phyloP scores from a whole-genome alignment of 495 filamentous ascomycete genomes.

The Tetracladium setigerum region DNA sequence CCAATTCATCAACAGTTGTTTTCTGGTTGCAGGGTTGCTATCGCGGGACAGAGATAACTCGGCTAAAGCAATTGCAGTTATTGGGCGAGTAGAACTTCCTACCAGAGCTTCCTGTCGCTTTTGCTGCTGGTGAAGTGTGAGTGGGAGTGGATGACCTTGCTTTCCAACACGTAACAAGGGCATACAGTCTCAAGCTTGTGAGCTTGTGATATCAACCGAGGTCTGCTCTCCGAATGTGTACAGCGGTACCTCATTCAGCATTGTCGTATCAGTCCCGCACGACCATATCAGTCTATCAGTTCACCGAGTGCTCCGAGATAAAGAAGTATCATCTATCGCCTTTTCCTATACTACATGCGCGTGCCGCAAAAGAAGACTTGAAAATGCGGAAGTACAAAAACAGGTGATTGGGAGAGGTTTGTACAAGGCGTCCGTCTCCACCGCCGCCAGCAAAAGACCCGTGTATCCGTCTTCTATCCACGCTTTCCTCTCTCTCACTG shows the following conservation, averaged over 20 bases:
- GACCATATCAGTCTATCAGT: background rate
- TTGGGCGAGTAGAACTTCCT: too few relatives aligned
- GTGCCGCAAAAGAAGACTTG: slow-evolving; percentile 8
- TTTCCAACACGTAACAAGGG: too few relatives aligned
- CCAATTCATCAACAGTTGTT: too few relatives aligned
- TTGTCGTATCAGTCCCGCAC: background rate
- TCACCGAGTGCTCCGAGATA: too few relatives aligned
- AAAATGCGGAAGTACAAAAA: slow-evolving; percentile 18
- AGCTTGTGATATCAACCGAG: background rate
- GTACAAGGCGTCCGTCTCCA: slow-evolving; percentile 11
- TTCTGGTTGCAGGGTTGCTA: too few relatives aligned
- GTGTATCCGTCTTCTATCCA: slow-evolving; percentile 1
- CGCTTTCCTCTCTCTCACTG: background rate
- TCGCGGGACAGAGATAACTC: too few relatives aligned
- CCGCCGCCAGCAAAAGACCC: slow-evolving; percentile 11
- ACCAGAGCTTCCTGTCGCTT: too few relatives aligned
- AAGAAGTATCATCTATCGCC: slow-evolving; percentile 11
- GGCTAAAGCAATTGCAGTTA: too few relatives aligned
- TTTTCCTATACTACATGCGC: slow-evolving; percentile 24
- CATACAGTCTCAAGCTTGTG: background rate
- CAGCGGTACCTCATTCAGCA: background rate
- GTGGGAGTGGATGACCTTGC: too few relatives aligned
- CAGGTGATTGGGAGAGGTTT: slow-evolving; percentile 6
- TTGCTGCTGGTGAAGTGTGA: too few relatives aligned
- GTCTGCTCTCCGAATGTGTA: too few relatives aligned